phyloP scores from a whole-genome alignment of 2,329 filamentous ascomycete species.

The Alternaria incomplexa region DNA sequence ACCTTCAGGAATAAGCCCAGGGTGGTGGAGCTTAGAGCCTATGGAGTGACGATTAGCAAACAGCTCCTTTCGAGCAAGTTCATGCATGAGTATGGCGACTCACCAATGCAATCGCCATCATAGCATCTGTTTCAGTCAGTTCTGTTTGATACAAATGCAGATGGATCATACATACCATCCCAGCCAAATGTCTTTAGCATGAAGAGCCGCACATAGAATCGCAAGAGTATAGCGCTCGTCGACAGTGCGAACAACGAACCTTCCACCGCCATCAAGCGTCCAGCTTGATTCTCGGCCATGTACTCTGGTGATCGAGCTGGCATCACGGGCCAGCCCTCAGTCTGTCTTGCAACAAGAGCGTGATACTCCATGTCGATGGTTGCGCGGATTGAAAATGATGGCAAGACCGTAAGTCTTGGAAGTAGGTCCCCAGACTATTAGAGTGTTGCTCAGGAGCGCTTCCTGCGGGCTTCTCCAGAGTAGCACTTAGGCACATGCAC shows the following conservation, averaged over 20 bases:
- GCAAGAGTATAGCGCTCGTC: conserved; percentile 17
- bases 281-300: conserved; percentile 45
- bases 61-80: background rate
- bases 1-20: conserved; percentile 24
- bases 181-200: conserved; percentile 30
- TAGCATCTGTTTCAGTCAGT: conserved; percentile 39
- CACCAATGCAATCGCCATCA: conserved; percentile 42
- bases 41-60: background rate
- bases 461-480: background rate
- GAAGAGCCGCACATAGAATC: conserved; percentile 27
- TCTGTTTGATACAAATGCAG: background rate
- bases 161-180: conserved; percentile 20
- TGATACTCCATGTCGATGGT: conserved; percentile 7
- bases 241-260: conserved; percentile 47
- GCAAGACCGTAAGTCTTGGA: background rate
- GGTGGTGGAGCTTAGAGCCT: conserved; percentile 23
- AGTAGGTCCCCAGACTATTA: conserved; percentile 2
- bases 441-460: background rate
- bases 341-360: conserved; percentile 14
- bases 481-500: conserved; percentile 4
- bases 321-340: conserved; percentile 6
- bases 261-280: conserved; percentile 50
- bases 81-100: background rate
- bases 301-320: conserved; percentile 34
- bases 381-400: background rate